Conservation (phyloP, 208 protist genomes). For the Trichomonas tenax region DNA sequence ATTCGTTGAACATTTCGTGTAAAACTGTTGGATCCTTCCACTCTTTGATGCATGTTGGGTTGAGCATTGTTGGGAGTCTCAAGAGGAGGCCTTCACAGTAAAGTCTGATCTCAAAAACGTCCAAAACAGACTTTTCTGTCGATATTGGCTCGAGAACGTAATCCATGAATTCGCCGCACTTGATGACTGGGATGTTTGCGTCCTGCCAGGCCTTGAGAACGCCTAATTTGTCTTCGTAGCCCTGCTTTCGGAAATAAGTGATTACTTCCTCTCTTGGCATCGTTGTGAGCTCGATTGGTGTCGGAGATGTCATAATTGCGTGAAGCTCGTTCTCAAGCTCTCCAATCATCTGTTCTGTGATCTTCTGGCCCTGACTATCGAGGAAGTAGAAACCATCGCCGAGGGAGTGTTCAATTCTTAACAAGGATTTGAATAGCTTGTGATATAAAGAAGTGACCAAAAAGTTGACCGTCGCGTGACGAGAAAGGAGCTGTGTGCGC, state of each 20-base stretch:
- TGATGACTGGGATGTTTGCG: neutral
- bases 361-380: neutral
- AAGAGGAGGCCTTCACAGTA: neutral
- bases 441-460: neutral
- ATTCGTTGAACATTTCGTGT: neutral
- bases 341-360: neutral
- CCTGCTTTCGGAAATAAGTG: neutral
- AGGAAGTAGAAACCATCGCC: constrained; percentile 9
- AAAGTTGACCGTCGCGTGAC: neutral
- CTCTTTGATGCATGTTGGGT: neutral
- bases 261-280: neutral
- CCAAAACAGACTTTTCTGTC: neutral
- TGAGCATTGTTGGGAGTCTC: neutral
- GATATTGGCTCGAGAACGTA: neutral
- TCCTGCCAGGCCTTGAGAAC: constrained; percentile 14
- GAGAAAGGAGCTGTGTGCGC: neutral
- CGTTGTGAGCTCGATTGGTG: neutral
- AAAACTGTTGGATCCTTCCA: constrained; percentile 4
- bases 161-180: neutral
- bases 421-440: neutral
- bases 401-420: neutral
- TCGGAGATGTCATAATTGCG: neutral
- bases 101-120: neutral
- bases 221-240: neutral
- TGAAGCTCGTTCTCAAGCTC: neutral